phyloP scores from a whole-genome alignment of 2,329 filamentous ascomycete genomes.

The Botrytis porri region DNA sequence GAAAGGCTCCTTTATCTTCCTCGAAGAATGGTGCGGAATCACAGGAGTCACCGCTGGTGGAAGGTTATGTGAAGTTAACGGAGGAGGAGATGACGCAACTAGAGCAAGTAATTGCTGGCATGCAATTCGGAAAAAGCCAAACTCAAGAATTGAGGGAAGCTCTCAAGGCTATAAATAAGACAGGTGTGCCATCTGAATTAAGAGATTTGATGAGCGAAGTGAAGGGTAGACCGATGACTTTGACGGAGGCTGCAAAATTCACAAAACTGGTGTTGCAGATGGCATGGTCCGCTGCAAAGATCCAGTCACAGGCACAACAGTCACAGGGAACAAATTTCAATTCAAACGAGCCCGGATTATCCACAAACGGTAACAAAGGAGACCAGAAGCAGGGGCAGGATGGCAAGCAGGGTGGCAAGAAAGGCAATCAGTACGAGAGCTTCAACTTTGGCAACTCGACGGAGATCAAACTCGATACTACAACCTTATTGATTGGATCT shows the following conservation, averaged over 20 bases:
- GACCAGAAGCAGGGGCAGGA: constrained; percentile 21
- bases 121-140: constrained; percentile 58
- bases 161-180: constrained; percentile 59
- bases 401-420: constrained; percentile 15
- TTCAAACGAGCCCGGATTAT: constrained; percentile 22
- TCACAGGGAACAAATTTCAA: constrained; percentile 34
- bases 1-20: constrained; percentile 41
- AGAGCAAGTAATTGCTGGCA: constrained; percentile 52
- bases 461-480: constrained; percentile 36
- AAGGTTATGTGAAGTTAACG: constrained; percentile 44
- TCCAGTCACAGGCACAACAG: constrained; percentile 28
- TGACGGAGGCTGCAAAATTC: constrained; percentile 34
- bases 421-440: constrained; percentile 39
- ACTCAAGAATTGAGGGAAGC: constrained; percentile 59
- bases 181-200: constrained; percentile 64
- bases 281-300: constrained; percentile 32
- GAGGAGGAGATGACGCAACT: constrained; percentile 57
- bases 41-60: constrained; percentile 30
- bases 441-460: constrained; percentile 24
- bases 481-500: constrained; percentile 45
- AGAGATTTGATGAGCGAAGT: constrained; percentile 40
- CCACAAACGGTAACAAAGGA: background rate
- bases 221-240: constrained; percentile 32
- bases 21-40: constrained; percentile 31
- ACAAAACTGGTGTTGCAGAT: constrained; percentile 40